phyloP scores from a whole-genome alignment of 208 protist genomes.

The Trichomonas vaginalis region DNA sequence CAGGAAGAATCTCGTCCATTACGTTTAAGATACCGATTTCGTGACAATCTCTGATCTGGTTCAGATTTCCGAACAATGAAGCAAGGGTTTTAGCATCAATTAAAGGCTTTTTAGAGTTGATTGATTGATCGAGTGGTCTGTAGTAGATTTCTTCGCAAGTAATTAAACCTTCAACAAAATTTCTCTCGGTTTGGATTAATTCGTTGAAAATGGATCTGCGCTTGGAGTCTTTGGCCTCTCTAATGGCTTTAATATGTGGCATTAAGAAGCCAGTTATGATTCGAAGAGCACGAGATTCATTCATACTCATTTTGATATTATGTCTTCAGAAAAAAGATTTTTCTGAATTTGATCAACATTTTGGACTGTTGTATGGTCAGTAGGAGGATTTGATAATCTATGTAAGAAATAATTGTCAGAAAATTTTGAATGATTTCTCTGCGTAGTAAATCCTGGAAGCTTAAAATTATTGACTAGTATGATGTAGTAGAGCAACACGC shows the following conservation, averaged over 20 bases:
- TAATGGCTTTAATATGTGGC: background rate
- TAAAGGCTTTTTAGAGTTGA: background rate
- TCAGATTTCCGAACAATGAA: background rate
- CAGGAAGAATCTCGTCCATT: background rate
- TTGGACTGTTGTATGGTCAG: background rate
- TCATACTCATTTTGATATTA: background rate
- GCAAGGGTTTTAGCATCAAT: background rate
- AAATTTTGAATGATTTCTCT: background rate
- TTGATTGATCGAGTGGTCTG: background rate
- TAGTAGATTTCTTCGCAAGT: background rate
- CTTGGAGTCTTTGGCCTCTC: background rate
- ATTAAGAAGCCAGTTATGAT: background rate
- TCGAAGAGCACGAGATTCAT: background rate
- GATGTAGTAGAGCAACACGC: background rate
- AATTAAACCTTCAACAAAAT: background rate
- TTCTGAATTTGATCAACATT: background rate
- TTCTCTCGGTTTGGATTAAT: slow-evolving; percentile 4
- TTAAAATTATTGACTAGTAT: background rate
- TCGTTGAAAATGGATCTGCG: background rate
- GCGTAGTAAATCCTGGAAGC: background rate
- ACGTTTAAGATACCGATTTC: background rate
- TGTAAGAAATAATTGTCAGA: background rate
- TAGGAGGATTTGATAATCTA: background rate
- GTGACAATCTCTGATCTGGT: background rate
- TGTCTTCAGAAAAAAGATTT: background rate